phyloP scores from a whole-genome alignment of 2,329 filamentous ascomycete species.

The Talaromyces sp. region DNA sequence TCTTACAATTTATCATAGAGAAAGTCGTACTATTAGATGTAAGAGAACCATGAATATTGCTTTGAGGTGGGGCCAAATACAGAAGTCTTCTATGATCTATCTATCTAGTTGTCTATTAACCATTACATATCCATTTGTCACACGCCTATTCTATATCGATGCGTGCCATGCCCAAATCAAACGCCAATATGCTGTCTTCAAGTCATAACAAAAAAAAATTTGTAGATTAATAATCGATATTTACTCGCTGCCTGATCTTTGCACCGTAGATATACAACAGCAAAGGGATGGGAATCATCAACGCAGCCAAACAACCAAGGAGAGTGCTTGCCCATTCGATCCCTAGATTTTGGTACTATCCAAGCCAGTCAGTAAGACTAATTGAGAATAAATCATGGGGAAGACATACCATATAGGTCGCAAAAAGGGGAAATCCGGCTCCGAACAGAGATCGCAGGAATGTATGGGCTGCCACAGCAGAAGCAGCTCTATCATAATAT shows the following conservation, averaged over 20 bases:
- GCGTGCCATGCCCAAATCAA: background rate
- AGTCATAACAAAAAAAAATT: background rate
- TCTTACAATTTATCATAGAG: background rate
- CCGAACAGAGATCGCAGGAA: slow-evolving; percentile 43
- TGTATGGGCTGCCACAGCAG: slow-evolving; percentile 53
- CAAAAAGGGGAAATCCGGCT: slow-evolving; percentile 36
- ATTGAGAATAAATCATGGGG: background rate
- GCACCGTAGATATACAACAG: slow-evolving; percentile 33
- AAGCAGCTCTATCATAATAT: slow-evolving; percentile 61
- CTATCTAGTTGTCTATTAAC: background rate
- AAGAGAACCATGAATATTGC: background rate
- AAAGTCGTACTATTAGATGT: background rate
- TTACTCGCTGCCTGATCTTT: slow-evolving; percentile 10
- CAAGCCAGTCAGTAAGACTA: slow-evolving; percentile 44
- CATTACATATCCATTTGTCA: background rate
- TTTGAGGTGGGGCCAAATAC: background rate
- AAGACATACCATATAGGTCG: slow-evolving; percentile 35
- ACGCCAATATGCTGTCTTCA: background rate
- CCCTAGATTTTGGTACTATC: slow-evolving; percentile 38
- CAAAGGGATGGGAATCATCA: slow-evolving; percentile 41
- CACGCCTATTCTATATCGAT: background rate
- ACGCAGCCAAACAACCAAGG: slow-evolving; percentile 38
- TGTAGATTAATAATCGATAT: slow-evolving; percentile 8
- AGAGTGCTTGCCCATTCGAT: slow-evolving; percentile 42
- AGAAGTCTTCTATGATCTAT: background rate